A percentile compares a stretch with the other conserved stretches of the same genome.
phyloP scores from a whole-genome alignment of 2,329 filamentous ascomycete species.

The Exophiala sp. region DNA sequence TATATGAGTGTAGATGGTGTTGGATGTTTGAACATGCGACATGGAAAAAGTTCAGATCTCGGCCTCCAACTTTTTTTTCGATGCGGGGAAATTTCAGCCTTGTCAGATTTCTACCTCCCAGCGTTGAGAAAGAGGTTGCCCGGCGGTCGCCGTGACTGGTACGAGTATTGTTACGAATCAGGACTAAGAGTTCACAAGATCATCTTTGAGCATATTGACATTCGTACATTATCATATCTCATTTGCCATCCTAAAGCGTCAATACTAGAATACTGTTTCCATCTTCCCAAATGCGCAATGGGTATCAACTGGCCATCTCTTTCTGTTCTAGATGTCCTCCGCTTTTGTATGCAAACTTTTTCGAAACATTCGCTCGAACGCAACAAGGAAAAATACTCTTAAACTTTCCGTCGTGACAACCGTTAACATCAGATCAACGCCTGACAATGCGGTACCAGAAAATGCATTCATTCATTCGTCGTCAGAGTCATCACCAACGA shows the following conservation, averaged over 20 bases:
- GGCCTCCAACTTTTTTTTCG: neutral
- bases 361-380: conserved; percentile 13
- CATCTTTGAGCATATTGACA: neutral
- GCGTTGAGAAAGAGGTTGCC: neutral
- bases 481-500: conserved; percentile 29
- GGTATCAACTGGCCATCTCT: neutral
- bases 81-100: neutral
- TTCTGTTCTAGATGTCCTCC: conserved; percentile 17
- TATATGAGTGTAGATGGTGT: neutral
- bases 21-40: neutral
- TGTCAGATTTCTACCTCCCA: neutral
- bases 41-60: neutral
- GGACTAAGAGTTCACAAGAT: neutral
- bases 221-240: neutral
- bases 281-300: neutral
- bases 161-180: neutral
- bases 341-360: conserved; percentile 14
- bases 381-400: neutral
- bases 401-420: neutral
- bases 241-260: conserved; percentile 6
- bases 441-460: neutral
- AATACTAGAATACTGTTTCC: conserved; percentile 10
- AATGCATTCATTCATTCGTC: conserved; percentile 13
- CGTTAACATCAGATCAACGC: neutral
- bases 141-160: neutral